Percentiles rank a stretch among this genome's conserved stretches.
Conservation (phyloP, 352 stramenopile genomes). For the Globisporangium cederbergense region DNA sequence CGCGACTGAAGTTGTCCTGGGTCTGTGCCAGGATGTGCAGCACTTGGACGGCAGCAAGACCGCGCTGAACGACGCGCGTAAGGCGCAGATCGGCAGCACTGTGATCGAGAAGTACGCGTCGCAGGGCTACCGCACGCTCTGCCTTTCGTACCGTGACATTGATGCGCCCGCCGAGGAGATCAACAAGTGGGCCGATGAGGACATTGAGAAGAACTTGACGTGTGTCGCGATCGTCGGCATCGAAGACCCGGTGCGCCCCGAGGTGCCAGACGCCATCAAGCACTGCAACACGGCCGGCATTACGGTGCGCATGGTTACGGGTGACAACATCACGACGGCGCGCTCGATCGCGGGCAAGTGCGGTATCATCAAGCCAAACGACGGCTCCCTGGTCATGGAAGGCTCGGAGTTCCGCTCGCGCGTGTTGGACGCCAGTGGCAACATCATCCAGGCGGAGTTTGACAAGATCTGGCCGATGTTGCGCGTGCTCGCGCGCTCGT, state of each 20-base stretch:
- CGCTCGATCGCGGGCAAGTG: constrained; percentile 84
- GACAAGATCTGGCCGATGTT: constrained; percentile 72
- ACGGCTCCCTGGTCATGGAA: constrained; percentile 59
- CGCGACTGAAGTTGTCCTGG: constrained; percentile 55
- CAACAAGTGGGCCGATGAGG: constrained; percentile 18
- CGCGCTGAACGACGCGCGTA: constrained; percentile 26
- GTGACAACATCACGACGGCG: constrained; percentile 90
- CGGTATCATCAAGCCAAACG: constrained; percentile 80
- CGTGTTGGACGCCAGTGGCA: constrained; percentile 47
- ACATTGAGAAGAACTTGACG: constrained; percentile 37
- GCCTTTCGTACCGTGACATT: constrained; percentile 46
- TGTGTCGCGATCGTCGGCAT: constrained; percentile 88
- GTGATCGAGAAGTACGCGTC: constrained; percentile 70
- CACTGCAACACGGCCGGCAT: constrained; percentile 92
- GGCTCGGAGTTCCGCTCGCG: constrained; percentile 45
- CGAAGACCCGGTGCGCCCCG: constrained; percentile 89
- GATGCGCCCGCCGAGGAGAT: constrained; percentile 21
- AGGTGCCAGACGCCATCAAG: constrained; percentile 91
- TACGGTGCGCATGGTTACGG: constrained; percentile 90
- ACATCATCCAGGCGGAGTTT: constrained; percentile 61
- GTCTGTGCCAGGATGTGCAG: constrained; percentile 42
- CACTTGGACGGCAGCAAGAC: constrained; percentile 35
- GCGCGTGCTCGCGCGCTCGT: constrained; percentile 57
- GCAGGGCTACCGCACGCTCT: constrained; percentile 75
- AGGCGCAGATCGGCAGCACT: constrained; percentile 30